Evolutionary conservation across 495 filamentous ascomycete genomes (phyloP).

Genomic region (Talaromyces nanjingensis): DNA sequence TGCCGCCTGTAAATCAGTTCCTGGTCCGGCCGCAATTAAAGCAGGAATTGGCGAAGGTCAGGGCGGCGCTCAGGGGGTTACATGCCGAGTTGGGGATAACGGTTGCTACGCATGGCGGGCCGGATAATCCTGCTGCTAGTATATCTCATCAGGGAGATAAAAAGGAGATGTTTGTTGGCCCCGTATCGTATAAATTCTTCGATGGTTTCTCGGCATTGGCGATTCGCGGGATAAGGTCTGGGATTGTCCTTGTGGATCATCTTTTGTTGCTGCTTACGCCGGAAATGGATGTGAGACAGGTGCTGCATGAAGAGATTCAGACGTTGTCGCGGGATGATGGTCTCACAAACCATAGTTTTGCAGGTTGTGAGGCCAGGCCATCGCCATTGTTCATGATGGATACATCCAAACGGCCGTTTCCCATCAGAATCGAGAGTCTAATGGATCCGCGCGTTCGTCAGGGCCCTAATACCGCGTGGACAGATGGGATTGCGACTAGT

Average conservation of each 20-base stretch:
- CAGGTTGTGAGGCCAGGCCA: not conserved
- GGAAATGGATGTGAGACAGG: not conserved
- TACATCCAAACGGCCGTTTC: slow-evolving; percentile 12
- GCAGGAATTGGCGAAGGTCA: slow-evolving; percentile 15
- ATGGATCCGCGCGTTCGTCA: slow-evolving; percentile 17
- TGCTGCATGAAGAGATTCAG: slow-evolving; percentile 1
- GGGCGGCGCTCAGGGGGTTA: slow-evolving; percentile 20
- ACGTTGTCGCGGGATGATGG: not conserved
- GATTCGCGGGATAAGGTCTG: slow-evolving; percentile 19
- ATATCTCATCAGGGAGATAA: not conserved
- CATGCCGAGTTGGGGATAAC: slow-evolving; percentile 23
- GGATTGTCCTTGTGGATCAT: slow-evolving; percentile 20
- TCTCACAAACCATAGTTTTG: not conserved
- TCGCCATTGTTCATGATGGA: slow-evolving; percentile 1
- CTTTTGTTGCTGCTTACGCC: slow-evolving; percentile 21
- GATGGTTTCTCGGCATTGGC: slow-evolving; percentile 19
- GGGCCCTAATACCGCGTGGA: slow-evolving; percentile 22
- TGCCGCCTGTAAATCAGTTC: slow-evolving; percentile 2
- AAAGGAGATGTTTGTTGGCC: slow-evolving; percentile 18
- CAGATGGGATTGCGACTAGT: slow-evolving; percentile 21
- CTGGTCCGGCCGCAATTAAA: slow-evolving; percentile 12
- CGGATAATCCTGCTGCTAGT: not conserved
- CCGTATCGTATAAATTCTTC: slow-evolving; percentile 22
- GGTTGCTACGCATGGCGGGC: slow-evolving; percentile 13
- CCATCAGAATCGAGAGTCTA: slow-evolving; percentile 16